Conservation (phyloP, 192 early-diverging fungal species). For the Entomortierella parvispora region DNA sequence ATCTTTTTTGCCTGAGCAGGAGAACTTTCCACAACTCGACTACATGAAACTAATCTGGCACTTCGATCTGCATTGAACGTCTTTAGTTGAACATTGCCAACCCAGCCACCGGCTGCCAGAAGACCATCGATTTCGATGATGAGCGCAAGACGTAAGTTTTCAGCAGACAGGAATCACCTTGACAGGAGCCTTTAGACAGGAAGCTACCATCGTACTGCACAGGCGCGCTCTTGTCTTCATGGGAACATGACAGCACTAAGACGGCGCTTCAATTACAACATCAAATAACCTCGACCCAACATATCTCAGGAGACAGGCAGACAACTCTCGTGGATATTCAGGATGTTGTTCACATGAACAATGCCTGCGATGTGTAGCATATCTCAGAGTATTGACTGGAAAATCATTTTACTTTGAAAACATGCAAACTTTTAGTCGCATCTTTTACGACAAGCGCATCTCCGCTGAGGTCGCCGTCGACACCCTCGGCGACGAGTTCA, state of each 20-base stretch:
- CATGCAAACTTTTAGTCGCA: too few relatives aligned
- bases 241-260: too few relatives aligned
- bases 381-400: too few relatives aligned
- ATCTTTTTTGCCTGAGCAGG: not conserved
- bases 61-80: constrained; percentile 22
- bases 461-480: constrained; percentile 95
- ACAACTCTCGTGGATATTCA: too few relatives aligned
- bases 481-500: constrained; percentile 98
- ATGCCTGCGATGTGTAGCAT: too few relatives aligned
- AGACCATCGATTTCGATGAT: constrained; percentile 97
- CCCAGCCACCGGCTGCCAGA: constrained; percentile 98
- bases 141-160: constrained; percentile 85
- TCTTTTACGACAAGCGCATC: constrained; percentile 99
- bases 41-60: constrained; percentile 14
- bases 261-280: too few relatives aligned
- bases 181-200: too few relatives aligned
- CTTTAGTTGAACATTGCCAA: constrained; percentile 98
- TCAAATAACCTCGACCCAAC: too few relatives aligned
- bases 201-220: not conserved
- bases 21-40: not conserved
- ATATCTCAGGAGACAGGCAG: too few relatives aligned
- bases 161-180: not conserved
- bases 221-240: too few relatives aligned
- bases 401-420: too few relatives aligned
- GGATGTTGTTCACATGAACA: too few relatives aligned